phyloP scores from a whole-genome alignment of 2,329 filamentous ascomycete genomes.

The Arthrobotrys sphaeroides region DNA sequence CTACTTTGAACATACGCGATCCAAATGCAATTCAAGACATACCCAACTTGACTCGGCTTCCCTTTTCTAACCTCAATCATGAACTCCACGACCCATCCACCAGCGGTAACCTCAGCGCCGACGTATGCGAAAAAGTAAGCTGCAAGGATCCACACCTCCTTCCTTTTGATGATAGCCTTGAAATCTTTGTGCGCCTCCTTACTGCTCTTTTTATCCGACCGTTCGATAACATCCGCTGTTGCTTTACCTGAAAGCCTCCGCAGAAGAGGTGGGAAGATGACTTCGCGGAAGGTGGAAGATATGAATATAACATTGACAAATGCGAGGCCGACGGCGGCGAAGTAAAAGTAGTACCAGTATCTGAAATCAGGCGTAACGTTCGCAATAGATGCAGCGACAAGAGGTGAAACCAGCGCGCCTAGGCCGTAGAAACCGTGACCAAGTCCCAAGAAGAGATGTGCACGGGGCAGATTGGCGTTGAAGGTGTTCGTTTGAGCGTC shows the following conservation, averaged over 20 bases:
- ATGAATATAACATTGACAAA: slow-evolving; percentile 68
- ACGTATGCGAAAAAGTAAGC: slow-evolving; percentile 81
- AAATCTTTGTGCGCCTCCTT: slow-evolving; percentile 60
- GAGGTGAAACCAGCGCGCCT: slow-evolving; percentile 74
- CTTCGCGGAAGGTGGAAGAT: slow-evolving; percentile 70
- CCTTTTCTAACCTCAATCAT: slow-evolving; percentile 82
- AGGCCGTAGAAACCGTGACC: slow-evolving; percentile 77
- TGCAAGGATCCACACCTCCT: slow-evolving; percentile 76
- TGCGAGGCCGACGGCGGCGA: slow-evolving; percentile 73
- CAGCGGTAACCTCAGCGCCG: slow-evolving; percentile 73
- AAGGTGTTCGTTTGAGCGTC: slow-evolving; percentile 71
- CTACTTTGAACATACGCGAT: neutral
- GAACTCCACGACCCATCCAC: slow-evolving; percentile 83
- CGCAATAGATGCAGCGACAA: slow-evolving; percentile 78
- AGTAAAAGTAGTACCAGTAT: slow-evolving; percentile 79
- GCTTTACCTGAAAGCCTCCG: slow-evolving; percentile 9
- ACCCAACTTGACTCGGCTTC: slow-evolving; percentile 74
- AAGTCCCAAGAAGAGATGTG: slow-evolving; percentile 78
- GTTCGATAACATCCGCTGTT: neutral
- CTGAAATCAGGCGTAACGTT: slow-evolving; percentile 66
- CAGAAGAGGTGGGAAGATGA: slow-evolving; percentile 57
- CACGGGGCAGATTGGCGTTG: slow-evolving; percentile 76
- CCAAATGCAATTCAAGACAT: slow-evolving; percentile 61
- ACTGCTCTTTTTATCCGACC: slow-evolving; percentile 48
- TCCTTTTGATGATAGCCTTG: slow-evolving; percentile 65